Conservation (phyloP, 2,329 filamentous ascomycete species). For the Dothideomycetes sp. region DNA sequence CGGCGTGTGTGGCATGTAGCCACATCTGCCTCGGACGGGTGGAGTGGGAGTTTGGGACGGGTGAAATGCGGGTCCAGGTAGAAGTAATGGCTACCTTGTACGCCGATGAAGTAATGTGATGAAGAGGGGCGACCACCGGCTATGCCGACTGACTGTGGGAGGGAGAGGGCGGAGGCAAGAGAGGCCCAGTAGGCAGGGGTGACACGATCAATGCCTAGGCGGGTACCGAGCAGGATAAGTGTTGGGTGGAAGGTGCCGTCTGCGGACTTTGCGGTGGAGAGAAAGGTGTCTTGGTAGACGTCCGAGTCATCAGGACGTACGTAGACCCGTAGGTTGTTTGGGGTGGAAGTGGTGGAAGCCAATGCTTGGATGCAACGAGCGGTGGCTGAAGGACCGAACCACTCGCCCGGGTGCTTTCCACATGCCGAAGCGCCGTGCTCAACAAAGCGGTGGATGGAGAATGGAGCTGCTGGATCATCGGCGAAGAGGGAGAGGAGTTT, state of each 20-base stretch:
- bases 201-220: slow-evolving; percentile 86
- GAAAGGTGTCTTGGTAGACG: slow-evolving; percentile 83
- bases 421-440: slow-evolving; percentile 75
- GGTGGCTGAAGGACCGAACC: slow-evolving; percentile 97
- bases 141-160: slow-evolving; percentile 89
- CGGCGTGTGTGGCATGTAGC: slow-evolving; percentile 80
- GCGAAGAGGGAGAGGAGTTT: slow-evolving; percentile 72
- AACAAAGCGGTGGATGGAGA: slow-evolving; percentile 93
- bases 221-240: slow-evolving; percentile 75
- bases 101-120: slow-evolving; percentile 67
- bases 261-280: slow-evolving; percentile 60
- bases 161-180: slow-evolving; percentile 72
- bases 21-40: slow-evolving; percentile 56
- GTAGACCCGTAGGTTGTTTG: slow-evolving; percentile 65
- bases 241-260: slow-evolving; percentile 66
- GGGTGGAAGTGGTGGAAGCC: slow-evolving; percentile 47
- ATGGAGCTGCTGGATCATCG: slow-evolving; percentile 74
- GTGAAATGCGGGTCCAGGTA: slow-evolving; percentile 93
- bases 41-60: slow-evolving; percentile 55
- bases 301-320: slow-evolving; percentile 82
- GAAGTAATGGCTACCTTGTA: slow-evolving; percentile 70
- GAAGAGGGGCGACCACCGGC: slow-evolving; percentile 89
- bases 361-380: slow-evolving; percentile 85
- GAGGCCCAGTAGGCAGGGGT: slow-evolving; percentile 93
- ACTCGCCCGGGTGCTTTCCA: slow-evolving; percentile 90